phyloP scores from a whole-genome alignment of 2,329 filamentous ascomycete genomes.

The Calonectria ilicicola region DNA sequence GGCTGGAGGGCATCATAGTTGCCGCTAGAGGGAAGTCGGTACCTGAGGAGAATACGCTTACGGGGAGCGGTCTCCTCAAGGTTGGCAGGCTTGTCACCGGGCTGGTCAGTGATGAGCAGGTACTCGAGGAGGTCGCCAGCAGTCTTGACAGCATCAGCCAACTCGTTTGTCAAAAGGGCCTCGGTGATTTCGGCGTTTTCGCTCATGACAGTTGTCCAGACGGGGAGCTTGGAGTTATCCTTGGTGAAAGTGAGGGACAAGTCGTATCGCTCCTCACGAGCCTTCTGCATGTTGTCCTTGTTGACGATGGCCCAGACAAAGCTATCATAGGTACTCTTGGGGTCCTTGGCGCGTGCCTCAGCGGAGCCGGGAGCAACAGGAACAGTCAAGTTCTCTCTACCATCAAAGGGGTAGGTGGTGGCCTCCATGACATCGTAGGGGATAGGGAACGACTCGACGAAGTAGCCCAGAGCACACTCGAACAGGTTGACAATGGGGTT shows the following conservation, averaged over 20 bases:
- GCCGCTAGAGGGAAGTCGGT: conserved; percentile 74
- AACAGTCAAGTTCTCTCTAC: conserved; percentile 84
- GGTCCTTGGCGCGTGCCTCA: conserved; percentile 64
- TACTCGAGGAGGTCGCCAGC: conserved; percentile 87
- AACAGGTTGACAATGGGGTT: conserved; percentile 75
- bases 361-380: conserved; percentile 71
- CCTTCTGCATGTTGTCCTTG: conserved; percentile 91
- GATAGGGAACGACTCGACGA: conserved; percentile 80
- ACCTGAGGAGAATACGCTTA: conserved; percentile 88
- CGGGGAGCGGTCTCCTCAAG: conserved; percentile 85
- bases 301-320: conserved; percentile 97
- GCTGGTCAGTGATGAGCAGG: conserved; percentile 90
- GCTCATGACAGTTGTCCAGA: conserved; percentile 94
- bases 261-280: conserved; percentile 95
- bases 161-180: conserved; percentile 85
- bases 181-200: conserved; percentile 97
- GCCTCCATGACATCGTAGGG: conserved; percentile 82
- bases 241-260: conserved; percentile 93
- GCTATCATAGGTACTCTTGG: conserved; percentile 81
- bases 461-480: conserved; percentile 78
- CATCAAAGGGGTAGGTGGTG: conserved; percentile 89
- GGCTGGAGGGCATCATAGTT: conserved; percentile 76
- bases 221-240: conserved; percentile 89
- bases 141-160: conserved; percentile 81
- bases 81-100: conserved; percentile 84